These are phyloP conservation scores for Fusarium sp. DNA, from an alignment of 2,329 filamentous ascomycete species.

Conservation along the genomic window DNA sequence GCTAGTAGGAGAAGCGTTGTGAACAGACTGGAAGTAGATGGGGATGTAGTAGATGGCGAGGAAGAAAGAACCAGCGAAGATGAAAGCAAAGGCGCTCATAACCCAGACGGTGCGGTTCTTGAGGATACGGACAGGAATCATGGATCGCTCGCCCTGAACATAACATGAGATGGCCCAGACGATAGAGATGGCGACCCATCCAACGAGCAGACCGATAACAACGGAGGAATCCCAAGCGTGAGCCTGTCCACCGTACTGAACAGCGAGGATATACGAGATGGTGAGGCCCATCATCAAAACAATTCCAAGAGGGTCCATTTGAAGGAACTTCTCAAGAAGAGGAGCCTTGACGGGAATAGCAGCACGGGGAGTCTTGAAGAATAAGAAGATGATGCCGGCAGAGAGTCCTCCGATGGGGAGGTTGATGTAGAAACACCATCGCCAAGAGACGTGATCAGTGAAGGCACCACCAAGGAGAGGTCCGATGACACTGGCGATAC, in stretches of 20 bases:
- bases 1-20: slow-evolving; percentile 52
- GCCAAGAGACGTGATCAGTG: slow-evolving; percentile 51
- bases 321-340: slow-evolving; percentile 56
- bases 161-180: slow-evolving; percentile 53
- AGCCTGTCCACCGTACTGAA: slow-evolving; percentile 59
- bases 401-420: slow-evolving; percentile 52
- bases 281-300: slow-evolving; percentile 57
- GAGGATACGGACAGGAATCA: slow-evolving; percentile 54
- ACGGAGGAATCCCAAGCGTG: slow-evolving; percentile 55
- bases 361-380: slow-evolving; percentile 55
- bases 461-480: slow-evolving; percentile 53
- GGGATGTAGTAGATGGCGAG: slow-evolving; percentile 59
- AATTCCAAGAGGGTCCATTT: slow-evolving; percentile 60
- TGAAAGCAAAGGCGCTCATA: slow-evolving; percentile 54
- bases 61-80: slow-evolving; percentile 57
- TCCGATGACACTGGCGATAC: slow-evolving; percentile 51
- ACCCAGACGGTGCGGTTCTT: slow-evolving; percentile 52
- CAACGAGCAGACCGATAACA: slow-evolving; percentile 57
- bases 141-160: slow-evolving; percentile 57
- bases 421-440: slow-evolving; percentile 56
- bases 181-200: slow-evolving; percentile 48
- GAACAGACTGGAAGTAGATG: slow-evolving; percentile 58
- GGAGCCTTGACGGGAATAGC: slow-evolving; percentile 51
- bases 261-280: slow-evolving; percentile 57
- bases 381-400: slow-evolving; percentile 50